Evolutionary conservation across 2,329 filamentous ascomycete species (phyloP).

Genomic region (Talaromyces sp.): DNA sequence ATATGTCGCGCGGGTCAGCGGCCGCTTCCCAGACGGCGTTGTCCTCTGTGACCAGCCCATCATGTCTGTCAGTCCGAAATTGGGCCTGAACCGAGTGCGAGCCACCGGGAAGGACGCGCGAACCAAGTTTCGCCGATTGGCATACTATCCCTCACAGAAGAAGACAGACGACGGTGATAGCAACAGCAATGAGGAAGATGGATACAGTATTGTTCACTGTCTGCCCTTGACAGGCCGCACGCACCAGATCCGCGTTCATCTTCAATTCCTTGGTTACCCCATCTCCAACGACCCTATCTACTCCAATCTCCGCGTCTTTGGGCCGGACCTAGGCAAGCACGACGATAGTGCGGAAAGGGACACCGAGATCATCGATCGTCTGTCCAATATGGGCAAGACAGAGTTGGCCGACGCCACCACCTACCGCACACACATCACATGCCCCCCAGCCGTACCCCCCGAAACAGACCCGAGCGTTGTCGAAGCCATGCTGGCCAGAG

Average conservation of each 20-base stretch:
- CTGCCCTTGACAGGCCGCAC: slow-evolving; percentile 89
- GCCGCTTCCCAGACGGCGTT: slow-evolving; percentile 85
- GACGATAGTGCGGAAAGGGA: slow-evolving; percentile 69
- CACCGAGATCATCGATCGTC: slow-evolving; percentile 79
- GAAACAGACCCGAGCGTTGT: slow-evolving; percentile 31
- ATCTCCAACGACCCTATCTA: slow-evolving; percentile 98
- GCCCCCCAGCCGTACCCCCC: slow-evolving; percentile 30
- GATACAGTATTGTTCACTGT: slow-evolving; percentile 93
- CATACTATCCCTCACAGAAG: slow-evolving; percentile 69
- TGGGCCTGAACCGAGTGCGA: slow-evolving; percentile 89
- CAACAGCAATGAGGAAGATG: slow-evolving; percentile 47
- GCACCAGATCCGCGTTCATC: slow-evolving; percentile 88
- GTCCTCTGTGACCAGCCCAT: slow-evolving; percentile 91
- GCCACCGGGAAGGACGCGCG: slow-evolving; percentile 85
- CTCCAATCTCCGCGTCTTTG: slow-evolving; percentile 89
- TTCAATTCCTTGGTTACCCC: slow-evolving; percentile 90
- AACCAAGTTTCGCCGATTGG: slow-evolving; percentile 85
- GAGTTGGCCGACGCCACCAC: slow-evolving; percentile 85
- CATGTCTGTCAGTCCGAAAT: slow-evolving; percentile 86
- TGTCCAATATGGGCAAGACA: slow-evolving; percentile 88
- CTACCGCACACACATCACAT: slow-evolving; percentile 58
- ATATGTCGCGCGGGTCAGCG: slow-evolving; percentile 86
- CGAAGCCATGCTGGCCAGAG: slow-evolving; percentile 36
- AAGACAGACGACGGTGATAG: slow-evolving; percentile 19
- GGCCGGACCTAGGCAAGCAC: slow-evolving; percentile 64